These are phyloP conservation scores for Fraxinus platypoda DNA, from an alignment of 305 asterid genomes.

Conservation along the genomic window DNA sequence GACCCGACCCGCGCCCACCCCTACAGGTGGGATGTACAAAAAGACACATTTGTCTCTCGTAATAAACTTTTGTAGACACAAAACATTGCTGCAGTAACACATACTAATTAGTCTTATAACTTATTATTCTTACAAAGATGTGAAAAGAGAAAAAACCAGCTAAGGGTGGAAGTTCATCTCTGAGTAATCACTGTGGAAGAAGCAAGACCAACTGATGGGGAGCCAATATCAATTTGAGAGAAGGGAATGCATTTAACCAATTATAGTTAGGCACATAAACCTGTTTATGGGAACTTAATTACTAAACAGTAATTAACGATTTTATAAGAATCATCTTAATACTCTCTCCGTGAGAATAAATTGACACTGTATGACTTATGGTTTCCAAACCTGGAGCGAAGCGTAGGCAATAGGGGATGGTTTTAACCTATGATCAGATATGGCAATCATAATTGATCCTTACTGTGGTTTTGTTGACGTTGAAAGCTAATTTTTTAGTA, in stretches of 20 bases:
- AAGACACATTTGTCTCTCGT: neutral
- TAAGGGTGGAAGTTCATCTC: neutral
- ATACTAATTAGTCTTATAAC: neutral
- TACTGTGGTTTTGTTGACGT: neutral
- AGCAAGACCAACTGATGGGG: neutral
- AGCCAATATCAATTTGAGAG: neutral
- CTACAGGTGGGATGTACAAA: neutral
- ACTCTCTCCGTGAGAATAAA: neutral
- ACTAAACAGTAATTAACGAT: neutral
- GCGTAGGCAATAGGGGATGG: neutral
- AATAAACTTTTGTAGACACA: neutral
- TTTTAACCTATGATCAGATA: neutral
- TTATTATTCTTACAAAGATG: neutral
- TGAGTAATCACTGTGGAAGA: neutral
- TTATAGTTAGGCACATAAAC: neutral
- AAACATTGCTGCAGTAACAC: neutral
- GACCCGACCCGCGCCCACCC: no score
- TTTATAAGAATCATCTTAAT: neutral
- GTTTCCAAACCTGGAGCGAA: neutral
- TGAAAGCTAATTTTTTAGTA: neutral
- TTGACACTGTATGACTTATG: neutral
- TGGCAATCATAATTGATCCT: neutral
- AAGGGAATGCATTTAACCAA: neutral
- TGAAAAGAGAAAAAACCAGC: neutral
- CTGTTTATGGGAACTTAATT: neutral